A percentile compares a stretch with the other conserved stretches of the same genome.
Conservation (phyloP, 805 yeast genomes). For the Wickerhamiella azyma region DNA sequence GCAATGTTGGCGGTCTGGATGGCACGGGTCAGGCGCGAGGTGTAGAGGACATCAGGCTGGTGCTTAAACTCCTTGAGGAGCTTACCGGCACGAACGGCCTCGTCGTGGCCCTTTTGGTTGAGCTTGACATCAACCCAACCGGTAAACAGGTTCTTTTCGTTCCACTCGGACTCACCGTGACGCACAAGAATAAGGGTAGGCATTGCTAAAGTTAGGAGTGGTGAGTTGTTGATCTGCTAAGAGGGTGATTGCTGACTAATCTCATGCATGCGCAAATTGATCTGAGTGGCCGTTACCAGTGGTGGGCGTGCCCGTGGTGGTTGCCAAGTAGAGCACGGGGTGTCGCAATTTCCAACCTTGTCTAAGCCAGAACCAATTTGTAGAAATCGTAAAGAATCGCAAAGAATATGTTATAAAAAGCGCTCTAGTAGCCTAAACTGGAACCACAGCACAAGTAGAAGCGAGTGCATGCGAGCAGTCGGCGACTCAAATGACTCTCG, state of each 20-base stretch:
- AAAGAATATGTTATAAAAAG: too few relatives aligned
- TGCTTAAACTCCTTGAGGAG: constrained; percentile 75
- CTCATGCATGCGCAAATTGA: background rate
- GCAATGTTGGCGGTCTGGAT: constrained; percentile 96
- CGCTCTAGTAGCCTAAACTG: too few relatives aligned
- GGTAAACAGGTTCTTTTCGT: constrained; percentile 93
- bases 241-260: background rate
- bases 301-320: too few relatives aligned
- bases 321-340: too few relatives aligned
- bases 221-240: background rate
- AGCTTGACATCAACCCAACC: constrained; percentile 96
- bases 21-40: constrained; percentile 86
- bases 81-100: constrained; percentile 89
- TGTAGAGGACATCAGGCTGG: constrained; percentile 76
- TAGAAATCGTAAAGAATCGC: too few relatives aligned
- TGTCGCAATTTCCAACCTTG: too few relatives aligned
- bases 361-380: too few relatives aligned
- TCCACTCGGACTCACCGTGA: constrained; percentile 99
- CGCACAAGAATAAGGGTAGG: constrained; percentile 75
- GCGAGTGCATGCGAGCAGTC: too few relatives aligned
- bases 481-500: too few relatives aligned
- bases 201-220: background rate
- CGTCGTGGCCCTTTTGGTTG: constrained; percentile 72
- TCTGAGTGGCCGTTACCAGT: background rate
- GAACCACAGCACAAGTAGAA: too few relatives aligned